Evolutionary conservation across 495 filamentous ascomycete species (phyloP), one percentile per base, ranked within the genome.

Genomic region (Aspergillus baeticus): DNA sequence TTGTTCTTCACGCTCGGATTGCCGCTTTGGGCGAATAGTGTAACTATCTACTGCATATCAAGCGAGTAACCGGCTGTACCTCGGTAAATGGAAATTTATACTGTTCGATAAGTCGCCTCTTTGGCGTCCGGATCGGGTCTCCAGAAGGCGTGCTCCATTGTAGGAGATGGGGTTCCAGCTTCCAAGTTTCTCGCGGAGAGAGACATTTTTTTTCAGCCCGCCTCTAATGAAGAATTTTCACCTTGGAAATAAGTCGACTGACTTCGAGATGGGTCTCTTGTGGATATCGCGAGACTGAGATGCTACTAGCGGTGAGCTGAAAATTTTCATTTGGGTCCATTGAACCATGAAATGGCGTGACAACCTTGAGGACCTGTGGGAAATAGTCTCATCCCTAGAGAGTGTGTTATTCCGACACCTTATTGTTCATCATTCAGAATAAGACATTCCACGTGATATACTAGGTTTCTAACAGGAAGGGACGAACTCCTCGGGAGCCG

Each of bases 291-390:
- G 22, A n/a, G n/a, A 23, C 20, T 38, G 18, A 50, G 36, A 44
- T 59, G n/a, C n/a, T n/a, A n/a, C n/a, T n/a, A 44, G 50, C 57
- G 57, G 57, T 59, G 57, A 59, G 44, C 14, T 54, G 50, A 59
- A 54, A 50, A 50, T 20, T 41, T 20, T 15, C 11, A 15, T 42
- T 50, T 38, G 34, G 20, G 33, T 26, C 47, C 33, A 50, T 20
- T 13, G 14, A 34, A 10, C 46, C 14, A 35, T 17, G 33, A 26
- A 21, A 50, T 50, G 47, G 33, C 47, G 47, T 38, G 47, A 20
- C 17, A 23, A 22, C 18, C 18, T 18, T 15, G 41, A 21, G 22
- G 41, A 7, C n/a, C 38, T 41, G 38, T 15, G 17, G 38, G 38
- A 41, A 41, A 18, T 3, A 29, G 26, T 29, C 26, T 8, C 26